Evolutionary conservation across 108 stramenopile species (phyloP).

Genomic region (Pseudonitzschia delicatissima): DNA sequence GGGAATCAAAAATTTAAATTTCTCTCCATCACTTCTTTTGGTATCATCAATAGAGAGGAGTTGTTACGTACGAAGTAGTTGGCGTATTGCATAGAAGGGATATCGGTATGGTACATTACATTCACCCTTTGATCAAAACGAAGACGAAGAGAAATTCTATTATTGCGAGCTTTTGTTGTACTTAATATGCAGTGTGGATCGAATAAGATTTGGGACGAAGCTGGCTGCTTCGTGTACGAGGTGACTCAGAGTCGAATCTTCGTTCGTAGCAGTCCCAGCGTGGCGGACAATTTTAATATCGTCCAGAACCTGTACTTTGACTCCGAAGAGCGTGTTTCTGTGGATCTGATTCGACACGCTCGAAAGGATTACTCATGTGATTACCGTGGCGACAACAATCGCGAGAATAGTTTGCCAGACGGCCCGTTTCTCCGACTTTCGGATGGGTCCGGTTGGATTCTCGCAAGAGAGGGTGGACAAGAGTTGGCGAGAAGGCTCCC

Average conservation of each 20-base stretch:
- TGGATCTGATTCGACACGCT: neutral
- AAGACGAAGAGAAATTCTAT: too few species aligned
- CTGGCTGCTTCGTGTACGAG: conserved; percentile 1
- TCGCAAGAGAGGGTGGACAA: neutral
- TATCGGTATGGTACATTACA: too few species aligned
- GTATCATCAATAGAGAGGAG: too few species aligned
- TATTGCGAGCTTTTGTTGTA: too few species aligned
- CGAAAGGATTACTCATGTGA: neutral
- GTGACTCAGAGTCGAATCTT: neutral
- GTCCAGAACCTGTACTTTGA: neutral
- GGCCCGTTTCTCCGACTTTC: conserved; percentile 11
- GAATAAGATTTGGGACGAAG: neutral
- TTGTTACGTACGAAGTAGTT: too few species aligned
- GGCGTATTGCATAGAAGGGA: too few species aligned
- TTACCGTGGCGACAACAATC: neutral
- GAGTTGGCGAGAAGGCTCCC: neutral
- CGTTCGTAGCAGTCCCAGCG: neutral
- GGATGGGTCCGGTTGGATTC: conserved; percentile 4
- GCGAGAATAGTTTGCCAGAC: neutral
- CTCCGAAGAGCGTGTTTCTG: neutral
- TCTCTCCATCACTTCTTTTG: too few species aligned
- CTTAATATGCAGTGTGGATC: neutral
- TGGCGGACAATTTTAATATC: neutral
- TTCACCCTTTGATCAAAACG: too few species aligned
- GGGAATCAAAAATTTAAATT: too few species aligned